These are phyloP conservation scores for Tricholoma saponaceum DNA, from an alignment of 768 basidiomycete species.

Conservation along the genomic window DNA sequence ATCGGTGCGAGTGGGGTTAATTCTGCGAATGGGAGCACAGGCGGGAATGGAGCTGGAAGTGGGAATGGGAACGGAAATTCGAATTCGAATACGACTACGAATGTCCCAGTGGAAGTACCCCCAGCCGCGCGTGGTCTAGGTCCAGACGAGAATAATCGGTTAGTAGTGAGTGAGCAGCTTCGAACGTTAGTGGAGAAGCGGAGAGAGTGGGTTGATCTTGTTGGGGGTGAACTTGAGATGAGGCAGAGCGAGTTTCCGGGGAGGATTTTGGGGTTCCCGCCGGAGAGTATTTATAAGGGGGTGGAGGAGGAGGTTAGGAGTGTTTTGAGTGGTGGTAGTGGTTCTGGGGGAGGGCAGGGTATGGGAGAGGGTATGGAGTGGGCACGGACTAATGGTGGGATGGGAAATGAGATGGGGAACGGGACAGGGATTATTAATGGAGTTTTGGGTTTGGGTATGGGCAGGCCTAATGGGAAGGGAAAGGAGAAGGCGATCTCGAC, in stretches of 20 bases:
- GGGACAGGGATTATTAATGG: background rate
- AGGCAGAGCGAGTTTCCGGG: slow-evolving; percentile 66
- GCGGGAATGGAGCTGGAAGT: background rate
- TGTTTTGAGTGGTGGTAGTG: slow-evolving; percentile 20
- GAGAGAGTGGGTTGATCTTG: slow-evolving; percentile 70
- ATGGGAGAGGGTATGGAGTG: background rate
- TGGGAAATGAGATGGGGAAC: too few relatives aligned
- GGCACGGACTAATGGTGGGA: slow-evolving; percentile 15
- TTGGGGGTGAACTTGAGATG: slow-evolving; percentile 73
- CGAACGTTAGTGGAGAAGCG: slow-evolving; percentile 72
- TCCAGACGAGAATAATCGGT: slow-evolving; percentile 59
- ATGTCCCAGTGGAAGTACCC: slow-evolving; percentile 33
- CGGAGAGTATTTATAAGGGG: slow-evolving; percentile 70
- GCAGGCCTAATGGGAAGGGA: slow-evolving; percentile 28
- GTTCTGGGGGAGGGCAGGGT: background rate
- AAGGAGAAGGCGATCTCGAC: slow-evolving; percentile 39
- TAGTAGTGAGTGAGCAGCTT: slow-evolving; percentile 66
- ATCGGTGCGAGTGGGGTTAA: background rate
- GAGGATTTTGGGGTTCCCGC: slow-evolving; percentile 74
- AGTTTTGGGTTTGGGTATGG: background rate
- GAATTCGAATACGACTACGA: slow-evolving; percentile 17
- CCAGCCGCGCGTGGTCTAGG: slow-evolving; percentile 70
- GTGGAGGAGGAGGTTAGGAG: slow-evolving; percentile 59
- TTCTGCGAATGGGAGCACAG: too few relatives aligned
- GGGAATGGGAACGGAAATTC: background rate